These are phyloP conservation scores for Apocynum venetum DNA, from an alignment of 257 asterid genomes.

Conservation along the genomic window DNA sequence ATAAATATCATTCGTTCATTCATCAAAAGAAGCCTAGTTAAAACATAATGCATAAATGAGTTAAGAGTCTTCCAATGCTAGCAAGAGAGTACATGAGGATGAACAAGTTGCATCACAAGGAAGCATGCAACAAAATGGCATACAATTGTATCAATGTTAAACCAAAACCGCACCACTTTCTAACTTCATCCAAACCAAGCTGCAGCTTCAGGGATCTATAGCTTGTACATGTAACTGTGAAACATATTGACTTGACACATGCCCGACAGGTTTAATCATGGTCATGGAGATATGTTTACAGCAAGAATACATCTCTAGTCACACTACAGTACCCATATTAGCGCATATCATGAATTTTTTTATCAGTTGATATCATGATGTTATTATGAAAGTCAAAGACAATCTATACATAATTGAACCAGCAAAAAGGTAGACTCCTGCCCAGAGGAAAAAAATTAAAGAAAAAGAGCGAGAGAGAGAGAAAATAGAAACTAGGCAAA, in stretches of 20 bases:
- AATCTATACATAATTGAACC: too few species aligned
- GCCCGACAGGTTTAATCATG: not conserved
- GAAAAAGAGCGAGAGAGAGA: too few species aligned
- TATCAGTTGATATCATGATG: too few species aligned
- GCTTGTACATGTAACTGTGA: not conserved
- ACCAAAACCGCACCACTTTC: not conserved
- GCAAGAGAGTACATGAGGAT: not conserved
- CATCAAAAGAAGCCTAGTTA: too few species aligned
- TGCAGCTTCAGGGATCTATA: not conserved
- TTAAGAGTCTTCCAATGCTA: not conserved
- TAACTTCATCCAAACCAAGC: not conserved
- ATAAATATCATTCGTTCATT: conserved; percentile 15
- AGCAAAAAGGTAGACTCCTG: too few species aligned
- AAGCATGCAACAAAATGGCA: not conserved
- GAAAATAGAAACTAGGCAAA: too few species aligned
- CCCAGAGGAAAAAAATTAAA: too few species aligned
- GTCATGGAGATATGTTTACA: not conserved
- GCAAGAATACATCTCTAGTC: not conserved
- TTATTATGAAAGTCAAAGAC: too few species aligned
- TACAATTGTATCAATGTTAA: not conserved
- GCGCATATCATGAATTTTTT: too few species aligned
- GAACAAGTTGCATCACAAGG: not conserved
- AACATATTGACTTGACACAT: not conserved
- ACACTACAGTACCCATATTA: too few species aligned
- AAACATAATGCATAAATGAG: not conserved